Evolutionary conservation across 768 basidiomycete genomes (phyloP).

Genomic region (Kwoniella sp.): DNA sequence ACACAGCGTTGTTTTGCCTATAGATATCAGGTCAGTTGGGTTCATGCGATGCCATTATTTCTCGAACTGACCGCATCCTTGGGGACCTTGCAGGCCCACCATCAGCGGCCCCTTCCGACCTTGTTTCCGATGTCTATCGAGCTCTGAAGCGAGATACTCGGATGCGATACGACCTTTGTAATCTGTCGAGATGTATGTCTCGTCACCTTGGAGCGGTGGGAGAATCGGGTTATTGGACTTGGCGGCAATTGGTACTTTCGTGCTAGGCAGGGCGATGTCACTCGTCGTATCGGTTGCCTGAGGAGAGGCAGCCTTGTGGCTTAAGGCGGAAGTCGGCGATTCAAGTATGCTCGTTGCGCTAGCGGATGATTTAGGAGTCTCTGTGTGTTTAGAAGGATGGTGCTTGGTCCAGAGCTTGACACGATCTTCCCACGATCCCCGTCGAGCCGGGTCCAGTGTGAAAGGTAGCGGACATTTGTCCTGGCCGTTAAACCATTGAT

Average conservation of each 20-base stretch:
- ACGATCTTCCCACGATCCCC: slow-evolving; percentile 33
- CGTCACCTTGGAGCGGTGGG: slow-evolving; percentile 28
- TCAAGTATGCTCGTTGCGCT: too few relatives aligned
- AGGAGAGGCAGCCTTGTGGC: too few relatives aligned
- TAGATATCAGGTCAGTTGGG: too few relatives aligned
- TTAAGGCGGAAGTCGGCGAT: too few relatives aligned
- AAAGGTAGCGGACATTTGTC: slow-evolving; percentile 31
- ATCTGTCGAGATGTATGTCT: slow-evolving; percentile 34
- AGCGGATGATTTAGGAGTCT: background rate
- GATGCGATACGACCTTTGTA: slow-evolving; percentile 44
- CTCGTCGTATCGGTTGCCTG: too few relatives aligned
- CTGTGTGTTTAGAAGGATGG: too few relatives aligned
- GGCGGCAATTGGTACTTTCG: too few relatives aligned
- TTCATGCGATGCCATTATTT: too few relatives aligned
- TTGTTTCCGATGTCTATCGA: slow-evolving; percentile 21
- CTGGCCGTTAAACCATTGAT: slow-evolving; percentile 32
- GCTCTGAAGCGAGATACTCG: slow-evolving; percentile 34
- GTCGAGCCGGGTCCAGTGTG: slow-evolving; percentile 37
- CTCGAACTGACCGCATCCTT: slow-evolving; percentile 72
- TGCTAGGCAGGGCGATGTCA: too few relatives aligned
- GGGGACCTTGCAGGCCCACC: slow-evolving; percentile 86
- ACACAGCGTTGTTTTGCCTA: slow-evolving; percentile 78
- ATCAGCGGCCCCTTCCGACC: slow-evolving; percentile 64
- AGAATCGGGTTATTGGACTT: too few relatives aligned
- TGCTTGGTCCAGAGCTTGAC: slow-evolving; percentile 2